Conservation (phyloP, 345 rosid genomes). For the Citrus sp. region DNA sequence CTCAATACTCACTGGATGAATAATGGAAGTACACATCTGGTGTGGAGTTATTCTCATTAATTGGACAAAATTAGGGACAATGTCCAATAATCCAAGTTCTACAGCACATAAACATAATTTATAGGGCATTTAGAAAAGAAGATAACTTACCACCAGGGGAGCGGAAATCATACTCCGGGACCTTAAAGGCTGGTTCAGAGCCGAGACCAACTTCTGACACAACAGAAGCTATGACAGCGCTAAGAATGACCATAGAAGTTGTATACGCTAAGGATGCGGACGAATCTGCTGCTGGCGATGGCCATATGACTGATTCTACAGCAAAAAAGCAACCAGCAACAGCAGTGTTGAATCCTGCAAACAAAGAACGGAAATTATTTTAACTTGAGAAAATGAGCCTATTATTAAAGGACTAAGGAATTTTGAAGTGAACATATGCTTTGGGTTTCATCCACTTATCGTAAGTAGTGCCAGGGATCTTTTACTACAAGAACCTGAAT, state of each 20-base stretch:
- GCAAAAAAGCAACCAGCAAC: slow-evolving; percentile 97
- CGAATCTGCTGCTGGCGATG: slow-evolving; percentile 50
- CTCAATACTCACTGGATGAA: not conserved
- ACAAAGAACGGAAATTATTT: not conserved
- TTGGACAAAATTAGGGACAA: not conserved
- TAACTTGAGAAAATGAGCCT: slow-evolving; percentile 22
- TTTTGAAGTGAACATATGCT: slow-evolving; percentile 82
- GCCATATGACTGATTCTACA: slow-evolving; percentile 92
- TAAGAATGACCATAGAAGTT: slow-evolving; percentile 87
- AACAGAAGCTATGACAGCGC: slow-evolving; percentile 85
- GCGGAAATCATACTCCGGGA: slow-evolving; percentile 89
- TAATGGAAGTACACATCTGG: not conserved
- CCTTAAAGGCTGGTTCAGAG: slow-evolving; percentile 84
- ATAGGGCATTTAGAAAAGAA: no score
- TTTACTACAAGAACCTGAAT: slow-evolving; percentile 13
- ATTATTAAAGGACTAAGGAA: slow-evolving; percentile 74
- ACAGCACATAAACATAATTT: not conserved
- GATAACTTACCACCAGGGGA: slow-evolving; percentile 67
- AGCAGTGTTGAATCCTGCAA: slow-evolving; percentile 88
- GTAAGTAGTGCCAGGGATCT: slow-evolving; percentile 39
- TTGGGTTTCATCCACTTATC: slow-evolving; percentile 83
- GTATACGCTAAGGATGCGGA: slow-evolving; percentile 66
- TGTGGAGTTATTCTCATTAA: not conserved
- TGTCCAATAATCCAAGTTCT: not conserved
- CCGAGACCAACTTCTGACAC: slow-evolving; percentile 77